Percentiles rank a stretch among this genome's conserved stretches.
Conservation (phyloP, 2,329 filamentous ascomycete genomes). For the Neonectria neomacrospora region DNA sequence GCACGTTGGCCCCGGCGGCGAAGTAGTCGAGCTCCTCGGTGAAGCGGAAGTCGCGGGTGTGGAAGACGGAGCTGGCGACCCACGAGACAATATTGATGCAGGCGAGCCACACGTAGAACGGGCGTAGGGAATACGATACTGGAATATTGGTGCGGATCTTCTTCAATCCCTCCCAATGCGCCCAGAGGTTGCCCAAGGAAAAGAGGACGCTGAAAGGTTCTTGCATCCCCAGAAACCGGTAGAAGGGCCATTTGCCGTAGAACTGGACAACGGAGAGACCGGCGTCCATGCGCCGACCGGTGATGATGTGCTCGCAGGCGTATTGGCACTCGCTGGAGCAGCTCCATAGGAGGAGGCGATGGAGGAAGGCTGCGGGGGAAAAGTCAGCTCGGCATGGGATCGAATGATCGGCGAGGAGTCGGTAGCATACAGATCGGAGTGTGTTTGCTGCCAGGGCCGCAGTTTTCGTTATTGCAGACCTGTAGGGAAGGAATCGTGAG, state of each 20-base stretch:
- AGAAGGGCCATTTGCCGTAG: conserved; percentile 99
- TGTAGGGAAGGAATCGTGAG: conserved; percentile 52
- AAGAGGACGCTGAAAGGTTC: conserved; percentile 95
- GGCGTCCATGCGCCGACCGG: conserved; percentile 73
- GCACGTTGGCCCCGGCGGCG: conserved; percentile 85
- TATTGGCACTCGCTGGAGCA: conserved; percentile 97
- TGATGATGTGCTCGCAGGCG: conserved; percentile 94
- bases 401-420: conserved; percentile 19
- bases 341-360: conserved; percentile 89
- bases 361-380: conserved; percentile 74
- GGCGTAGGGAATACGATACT: conserved; percentile 76
- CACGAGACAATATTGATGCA: conserved; percentile 86
- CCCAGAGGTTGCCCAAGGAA: conserved; percentile 89
- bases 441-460: conserved; percentile 67
- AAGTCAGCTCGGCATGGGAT: conserved; percentile 33
- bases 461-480: conserved; percentile 86
- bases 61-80: conserved; percentile 91
- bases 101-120: conserved; percentile 83
- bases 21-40: conserved; percentile 99
- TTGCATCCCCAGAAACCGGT: conserved; percentile 90
- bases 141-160: conserved; percentile 79
- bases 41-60: conserved; percentile 83
- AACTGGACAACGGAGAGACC: conserved; percentile 84
- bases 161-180: conserved; percentile 81
- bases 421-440: conserved; percentile 75